phyloP scores from a whole-genome alignment of 305 asterid species.

The Solanum aculeatissimum region DNA sequence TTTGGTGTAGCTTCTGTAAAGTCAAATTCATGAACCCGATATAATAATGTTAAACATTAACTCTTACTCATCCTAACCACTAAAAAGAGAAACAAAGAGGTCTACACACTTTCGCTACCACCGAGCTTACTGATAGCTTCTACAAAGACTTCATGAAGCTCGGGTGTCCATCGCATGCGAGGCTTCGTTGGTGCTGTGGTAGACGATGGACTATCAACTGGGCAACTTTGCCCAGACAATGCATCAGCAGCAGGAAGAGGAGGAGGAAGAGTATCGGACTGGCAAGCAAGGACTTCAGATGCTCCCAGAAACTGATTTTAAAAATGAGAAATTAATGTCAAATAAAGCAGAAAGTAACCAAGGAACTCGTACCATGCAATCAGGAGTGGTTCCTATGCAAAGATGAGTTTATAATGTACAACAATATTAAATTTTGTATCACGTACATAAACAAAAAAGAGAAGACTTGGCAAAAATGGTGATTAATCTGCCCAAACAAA shows the following conservation, averaged over 20 bases:
- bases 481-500: neutral
- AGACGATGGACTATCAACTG: conserved; percentile 28
- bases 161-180: conserved; percentile 97
- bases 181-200: conserved; percentile 33
- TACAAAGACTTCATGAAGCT: conserved; percentile 78
- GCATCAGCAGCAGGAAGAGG: conserved; percentile 13
- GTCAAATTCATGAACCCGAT: neutral
- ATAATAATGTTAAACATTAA: neutral
- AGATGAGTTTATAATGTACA: neutral
- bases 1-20: conserved; percentile 61
- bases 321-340: neutral
- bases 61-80: neutral
- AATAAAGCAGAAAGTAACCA: neutral
- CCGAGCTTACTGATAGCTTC: conserved; percentile 83
- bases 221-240: conserved; percentile 17
- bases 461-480: neutral
- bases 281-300: conserved; percentile 26
- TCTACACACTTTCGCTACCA: conserved; percentile 63
- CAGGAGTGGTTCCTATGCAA: neutral
- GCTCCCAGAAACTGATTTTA: conserved; percentile 27
- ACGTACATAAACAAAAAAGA: neutral
- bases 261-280: conserved; percentile 12
- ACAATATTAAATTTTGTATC: neutral
- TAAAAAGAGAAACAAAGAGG: neutral
- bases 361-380: neutral